Percentiles rank a stretch among this genome's conserved stretches.
Conservation (phyloP, 495 filamentous ascomycete species). For the Penicillium canariense region DNA sequence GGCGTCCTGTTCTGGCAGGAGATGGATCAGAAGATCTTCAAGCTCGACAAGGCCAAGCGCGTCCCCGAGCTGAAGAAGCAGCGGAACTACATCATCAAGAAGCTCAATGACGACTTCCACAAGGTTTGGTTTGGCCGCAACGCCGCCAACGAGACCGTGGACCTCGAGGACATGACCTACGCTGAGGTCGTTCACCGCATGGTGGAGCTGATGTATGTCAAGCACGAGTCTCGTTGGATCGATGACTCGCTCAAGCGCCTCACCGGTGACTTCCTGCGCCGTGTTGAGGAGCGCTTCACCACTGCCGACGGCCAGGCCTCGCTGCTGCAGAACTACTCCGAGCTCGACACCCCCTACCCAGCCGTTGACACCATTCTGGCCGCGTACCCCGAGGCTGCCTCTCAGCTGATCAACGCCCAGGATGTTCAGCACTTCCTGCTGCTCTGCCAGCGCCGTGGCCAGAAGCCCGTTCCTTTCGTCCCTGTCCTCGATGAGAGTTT, state of each 20-base stretch:
- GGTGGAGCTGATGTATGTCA: slow-evolving; percentile 95
- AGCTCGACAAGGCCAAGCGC: slow-evolving; percentile 90
- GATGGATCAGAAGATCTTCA: slow-evolving; percentile 98
- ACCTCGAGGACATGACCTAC: slow-evolving; percentile 98
- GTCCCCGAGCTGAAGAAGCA: slow-evolving; percentile 88
- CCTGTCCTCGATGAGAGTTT: slow-evolving; percentile 92
- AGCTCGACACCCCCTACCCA: slow-evolving; percentile 78
- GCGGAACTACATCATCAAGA: slow-evolving; percentile 92
- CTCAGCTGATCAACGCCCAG: slow-evolving; percentile 92
- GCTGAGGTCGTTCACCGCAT: slow-evolving; percentile 87
- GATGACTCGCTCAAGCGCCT: slow-evolving; percentile 77
- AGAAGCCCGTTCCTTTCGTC: slow-evolving; percentile 97
- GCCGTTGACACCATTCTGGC: slow-evolving; percentile 75
- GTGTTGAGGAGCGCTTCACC: slow-evolving; percentile 90
- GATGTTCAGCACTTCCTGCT: slow-evolving; percentile 95
- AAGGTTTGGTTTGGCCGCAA: slow-evolving; percentile 99
- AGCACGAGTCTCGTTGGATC: slow-evolving; percentile 92
- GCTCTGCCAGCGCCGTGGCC: slow-evolving; percentile 86
- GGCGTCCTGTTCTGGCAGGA: slow-evolving; percentile 96
- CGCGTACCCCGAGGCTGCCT: slow-evolving; percentile 79
- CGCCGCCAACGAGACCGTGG: slow-evolving; percentile 69
- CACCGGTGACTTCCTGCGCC: slow-evolving; percentile 91
- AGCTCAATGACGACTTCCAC: slow-evolving; percentile 96
- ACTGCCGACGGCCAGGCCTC: slow-evolving; percentile 63
- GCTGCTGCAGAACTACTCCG: slow-evolving; percentile 78